Base-by-base conservation (phyloP, 139 green algal genomes). In the Chlamydomonas incerta region DNA sequence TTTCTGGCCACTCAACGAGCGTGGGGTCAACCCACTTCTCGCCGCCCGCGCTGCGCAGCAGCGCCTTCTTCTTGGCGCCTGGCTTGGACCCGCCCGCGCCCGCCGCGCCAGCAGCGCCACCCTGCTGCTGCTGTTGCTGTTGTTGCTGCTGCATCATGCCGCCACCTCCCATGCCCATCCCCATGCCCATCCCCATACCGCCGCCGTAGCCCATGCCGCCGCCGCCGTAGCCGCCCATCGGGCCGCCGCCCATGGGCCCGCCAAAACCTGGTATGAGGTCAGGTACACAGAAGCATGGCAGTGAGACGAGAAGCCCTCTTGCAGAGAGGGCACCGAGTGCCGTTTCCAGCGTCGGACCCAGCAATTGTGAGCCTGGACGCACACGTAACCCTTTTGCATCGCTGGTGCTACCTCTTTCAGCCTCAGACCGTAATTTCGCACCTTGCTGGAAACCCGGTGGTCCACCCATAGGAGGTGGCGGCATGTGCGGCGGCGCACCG, bases 1-100 rank as follows among this genome's bases (percentile, higher is more conserved):
- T 96, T 37, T 98, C 95, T 0, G 96, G 94, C 97, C 97, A 99
- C 55, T 98, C 97, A 57, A 87, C 63, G 5, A 99, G 89, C 0
- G 90, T 95, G 41, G 92, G 62, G 84, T 99, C 96, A 24, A 93
- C 79, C 96, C 95, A 98, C 47, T 84, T 85, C 74, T 95, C 77
- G 1, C 93, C 94, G 20, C 81, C 94, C n/a, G 91, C 93, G 76
- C 90, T 37, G 2, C 92, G 85, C 50, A 95, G 73, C 26, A 91
- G 58, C 3, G 73, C 92, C 70, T 91, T 87, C 66, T 90, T 87
- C 33, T 83, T 85, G 37, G 18, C 58, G 13, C 35, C 65, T 17
- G 70, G 63, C 72, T 72, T 72, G 65, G 31, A 28, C 65, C 74
- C 31, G 29, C 63, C 83, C 80, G 50, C 65, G 37, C 31, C 58